Evolutionary conservation across 164 flowering plant species (phyloP).

Genomic region (Chimonanthus praecox): DNA sequence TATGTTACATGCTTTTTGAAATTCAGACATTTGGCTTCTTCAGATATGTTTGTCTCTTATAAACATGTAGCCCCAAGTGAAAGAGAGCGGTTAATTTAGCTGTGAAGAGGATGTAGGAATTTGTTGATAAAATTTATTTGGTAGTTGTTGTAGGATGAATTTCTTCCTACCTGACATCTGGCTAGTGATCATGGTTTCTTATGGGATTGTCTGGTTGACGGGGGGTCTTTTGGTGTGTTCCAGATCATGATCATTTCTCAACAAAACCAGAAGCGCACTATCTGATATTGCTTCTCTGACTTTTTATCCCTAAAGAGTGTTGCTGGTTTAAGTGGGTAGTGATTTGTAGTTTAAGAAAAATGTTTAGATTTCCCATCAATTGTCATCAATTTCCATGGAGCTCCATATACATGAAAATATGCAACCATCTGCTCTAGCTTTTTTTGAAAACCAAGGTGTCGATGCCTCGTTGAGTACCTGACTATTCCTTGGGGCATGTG

Average conservation of each 20-base stretch:
- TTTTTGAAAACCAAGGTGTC: too few species aligned
- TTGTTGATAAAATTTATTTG: slow-evolving; percentile 18
- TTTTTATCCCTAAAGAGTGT: not conserved
- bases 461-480: too few species aligned
- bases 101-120: slow-evolving; percentile 17
- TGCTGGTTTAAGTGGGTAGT: not conserved
- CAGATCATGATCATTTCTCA: not conserved
- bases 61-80: slow-evolving; percentile 15
- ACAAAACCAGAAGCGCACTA: too few species aligned
- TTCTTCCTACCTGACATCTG: not conserved
- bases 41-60: slow-evolving; percentile 23
- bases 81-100: slow-evolving; percentile 13
- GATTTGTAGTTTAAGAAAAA: not conserved
- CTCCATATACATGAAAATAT: too few species aligned
- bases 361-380: too few species aligned
- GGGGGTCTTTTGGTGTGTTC: not conserved
- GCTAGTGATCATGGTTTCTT: not conserved
- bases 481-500: too few species aligned
- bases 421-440: too few species aligned
- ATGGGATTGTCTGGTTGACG: not conserved
- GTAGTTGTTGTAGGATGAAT: not conserved
- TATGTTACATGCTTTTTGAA: slow-evolving; percentile 28
- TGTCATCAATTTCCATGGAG: too few species aligned
- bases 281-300: not conserved
- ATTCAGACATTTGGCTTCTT: slow-evolving; percentile 23